These are phyloP conservation scores for Vicia faba DNA, from an alignment of 306 rosid species.

Conservation along the genomic window DNA sequence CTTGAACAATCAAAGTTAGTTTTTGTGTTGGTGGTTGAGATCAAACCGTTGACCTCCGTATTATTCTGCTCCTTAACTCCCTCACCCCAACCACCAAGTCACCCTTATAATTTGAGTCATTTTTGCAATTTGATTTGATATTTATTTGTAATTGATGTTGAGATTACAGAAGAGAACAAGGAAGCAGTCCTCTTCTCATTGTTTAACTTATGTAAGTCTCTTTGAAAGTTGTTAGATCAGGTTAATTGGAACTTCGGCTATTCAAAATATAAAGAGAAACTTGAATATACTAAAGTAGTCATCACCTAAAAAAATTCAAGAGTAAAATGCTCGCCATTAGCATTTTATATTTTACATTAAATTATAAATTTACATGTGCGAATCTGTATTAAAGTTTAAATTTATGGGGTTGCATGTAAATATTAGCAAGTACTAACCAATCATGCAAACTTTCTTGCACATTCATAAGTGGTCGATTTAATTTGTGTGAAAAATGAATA, in stretches of 20 bases:
- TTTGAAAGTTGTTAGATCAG: slow-evolving; percentile 23
- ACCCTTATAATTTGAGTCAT: too few species aligned
- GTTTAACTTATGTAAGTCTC: slow-evolving; percentile 12
- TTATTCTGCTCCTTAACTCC: too few species aligned
- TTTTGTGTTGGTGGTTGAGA: too few species aligned
- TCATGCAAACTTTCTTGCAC: slow-evolving; percentile 10
- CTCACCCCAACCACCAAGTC: too few species aligned
- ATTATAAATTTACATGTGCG: slow-evolving; percentile 13
- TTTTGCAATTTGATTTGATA: too few species aligned
- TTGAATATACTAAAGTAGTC: slow-evolving; percentile 12
- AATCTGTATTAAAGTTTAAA: slow-evolving; percentile 19
- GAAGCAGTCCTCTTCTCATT: slow-evolving; percentile 12
- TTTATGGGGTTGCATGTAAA: slow-evolving; percentile 3
- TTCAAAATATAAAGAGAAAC: slow-evolving; percentile 19
- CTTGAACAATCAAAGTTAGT: neutral
- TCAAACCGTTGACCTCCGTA: too few species aligned
- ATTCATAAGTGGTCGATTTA: slow-evolving; percentile 12
- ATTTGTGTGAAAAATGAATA: slow-evolving; percentile 20
- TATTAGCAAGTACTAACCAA: slow-evolving; percentile 16
- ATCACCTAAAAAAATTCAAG: neutral
- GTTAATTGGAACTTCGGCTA: slow-evolving; percentile 3
- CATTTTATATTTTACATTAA: slow-evolving; percentile 30
- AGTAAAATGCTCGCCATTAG: neutral
- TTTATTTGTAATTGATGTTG: too few species aligned
- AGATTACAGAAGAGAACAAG: too few species aligned